Conservation (phyloP, 192 early-diverging fungal genomes). For the Backusella psychrophila region DNA sequence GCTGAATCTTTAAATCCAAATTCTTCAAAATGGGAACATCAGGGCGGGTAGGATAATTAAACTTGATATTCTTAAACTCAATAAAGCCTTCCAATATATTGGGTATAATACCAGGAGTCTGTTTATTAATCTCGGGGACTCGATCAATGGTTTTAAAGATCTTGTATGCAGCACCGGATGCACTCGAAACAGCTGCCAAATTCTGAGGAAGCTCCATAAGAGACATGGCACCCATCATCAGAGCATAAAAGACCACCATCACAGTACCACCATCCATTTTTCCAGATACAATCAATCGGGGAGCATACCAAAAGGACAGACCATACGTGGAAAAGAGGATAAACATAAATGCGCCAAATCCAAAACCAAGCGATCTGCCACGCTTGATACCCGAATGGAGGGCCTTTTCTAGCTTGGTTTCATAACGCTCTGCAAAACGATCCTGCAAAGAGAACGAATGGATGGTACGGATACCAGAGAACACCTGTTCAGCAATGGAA, state of each 20-base stretch:
- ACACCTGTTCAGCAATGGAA: constrained; percentile 79
- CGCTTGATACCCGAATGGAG: constrained; percentile 60
- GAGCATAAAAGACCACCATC: constrained; percentile 82
- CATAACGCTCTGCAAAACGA: constrained; percentile 63
- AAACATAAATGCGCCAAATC: constrained; percentile 71
- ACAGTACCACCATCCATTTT: constrained; percentile 50
- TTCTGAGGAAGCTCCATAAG: constrained; percentile 69
- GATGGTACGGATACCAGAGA: constrained; percentile 82
- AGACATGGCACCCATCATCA: constrained; percentile 74
- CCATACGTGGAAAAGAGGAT: constrained; percentile 71
- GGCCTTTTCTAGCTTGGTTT: constrained; percentile 55
- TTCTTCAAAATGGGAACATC: constrained; percentile 78
- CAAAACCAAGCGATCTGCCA: constrained; percentile 51
- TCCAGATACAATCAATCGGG: constrained; percentile 46
- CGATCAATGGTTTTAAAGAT: constrained; percentile 83
- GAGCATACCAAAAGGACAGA: constrained; percentile 83
- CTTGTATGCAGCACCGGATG: constrained; percentile 74
- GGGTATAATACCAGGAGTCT: constrained; percentile 39
- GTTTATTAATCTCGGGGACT: constrained; percentile 69
- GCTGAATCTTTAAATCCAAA: constrained; percentile 61
- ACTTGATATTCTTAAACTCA: constrained; percentile 71
- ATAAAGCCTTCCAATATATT: constrained; percentile 58
- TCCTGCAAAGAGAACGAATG: constrained; percentile 77
- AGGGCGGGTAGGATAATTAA: constrained; percentile 79
- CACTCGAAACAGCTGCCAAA: constrained; percentile 66